Base-by-base conservation (phyloP, 1,284 basidiomycete species). In the Ustilago vetiveriae region DNA sequence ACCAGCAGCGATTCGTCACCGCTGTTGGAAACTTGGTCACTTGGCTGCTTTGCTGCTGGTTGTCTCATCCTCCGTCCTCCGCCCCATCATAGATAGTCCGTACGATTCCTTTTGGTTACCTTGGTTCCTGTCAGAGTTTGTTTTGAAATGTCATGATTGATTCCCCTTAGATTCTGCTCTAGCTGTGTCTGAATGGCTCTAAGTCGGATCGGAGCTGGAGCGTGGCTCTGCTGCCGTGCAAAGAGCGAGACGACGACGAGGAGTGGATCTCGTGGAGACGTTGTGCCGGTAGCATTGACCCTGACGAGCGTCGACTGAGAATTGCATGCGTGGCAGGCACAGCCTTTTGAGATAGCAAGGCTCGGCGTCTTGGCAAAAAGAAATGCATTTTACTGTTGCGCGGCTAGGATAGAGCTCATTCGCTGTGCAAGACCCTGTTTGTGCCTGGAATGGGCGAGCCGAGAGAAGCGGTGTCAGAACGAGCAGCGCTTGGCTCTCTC, bases 61-160 rank as follows among this genome's bases (percentile, higher is more conserved):
- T 11, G 14, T 37, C 10, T 35, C 33, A 47, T 30, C 45, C 37
- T 29, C 37, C 11, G 26, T 43, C 36, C 19, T 29, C 24, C 47
- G 55, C 38, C 50, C 37, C 42, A 44, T 40, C 42, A 64, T 64
- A 65, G 62, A 65, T 49, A 29, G 55, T 54, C 35, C 41, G 47
- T 54, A 54, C 38, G 62, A 48, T 65, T 49, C 16, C 27, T 45
- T 33, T 33, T 43, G 36, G 54, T 65, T 58, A 53, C 62, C 51
- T 41, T 58, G 62, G 50, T 53, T 41, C 53, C 30, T 57, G 38
- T 56, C 60, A 57, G 46, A 45, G 46, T 53, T 37, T 6, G 10
- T 19, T 65, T 44, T 38, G 46, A 65, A 65, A 65, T 65, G 62
- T 65, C 62, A 65, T 65, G 54, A 58, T 44, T 65, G 62, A 50